Base-by-base conservation (phyloP, 345 rosid species). In the Murraya paniculata region DNA sequence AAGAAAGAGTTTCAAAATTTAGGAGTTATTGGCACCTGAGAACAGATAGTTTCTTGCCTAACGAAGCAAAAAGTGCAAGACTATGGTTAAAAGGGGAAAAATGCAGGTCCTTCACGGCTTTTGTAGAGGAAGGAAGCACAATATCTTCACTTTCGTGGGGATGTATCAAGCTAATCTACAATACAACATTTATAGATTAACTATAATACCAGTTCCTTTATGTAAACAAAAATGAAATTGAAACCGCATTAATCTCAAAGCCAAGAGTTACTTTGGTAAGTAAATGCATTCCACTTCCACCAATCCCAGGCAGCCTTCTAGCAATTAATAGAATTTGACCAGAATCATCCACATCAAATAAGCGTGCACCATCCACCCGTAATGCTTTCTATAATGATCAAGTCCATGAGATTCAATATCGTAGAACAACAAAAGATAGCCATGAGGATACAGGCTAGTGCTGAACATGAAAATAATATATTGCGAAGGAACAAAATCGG, bases 1-100 rank as follows among this genome's bases (percentile, higher is more conserved):
- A 76, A 36, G 9, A 55, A 80, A 72, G 3, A 56, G 53, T 10
- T 39, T 27, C 57, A 77, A 48, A 69, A 50, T 45, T 56, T 55
- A 71, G 59, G 11, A 48, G 64, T 30, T 72, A 6, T 28, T 19
- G 66, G 31, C 80, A 92, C 97, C 95, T 95, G 80, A 93, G 79
- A 85, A 95, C 84, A 35, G 93, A 89, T 83, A 95, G 64, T 64
- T 85, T 90, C 86, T 92, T 95, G 64, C 98, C 98, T 61, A 95
- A 75, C 72, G 98, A 89, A 78, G 97, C 91, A 81, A 81, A 91
- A 53, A 93, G 90, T 28, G 84, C 93, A 79, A 86, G 92, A 78
- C 81, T 85, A 41, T 86, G 73, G 73, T 86, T 75, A 73, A 65
- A 84, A 28, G 97, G 94, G 82, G 93, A 93, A 64, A 95, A 77